phyloP scores from a whole-genome alignment of 2,329 filamentous ascomycete species.

The Penicillium sp. region DNA sequence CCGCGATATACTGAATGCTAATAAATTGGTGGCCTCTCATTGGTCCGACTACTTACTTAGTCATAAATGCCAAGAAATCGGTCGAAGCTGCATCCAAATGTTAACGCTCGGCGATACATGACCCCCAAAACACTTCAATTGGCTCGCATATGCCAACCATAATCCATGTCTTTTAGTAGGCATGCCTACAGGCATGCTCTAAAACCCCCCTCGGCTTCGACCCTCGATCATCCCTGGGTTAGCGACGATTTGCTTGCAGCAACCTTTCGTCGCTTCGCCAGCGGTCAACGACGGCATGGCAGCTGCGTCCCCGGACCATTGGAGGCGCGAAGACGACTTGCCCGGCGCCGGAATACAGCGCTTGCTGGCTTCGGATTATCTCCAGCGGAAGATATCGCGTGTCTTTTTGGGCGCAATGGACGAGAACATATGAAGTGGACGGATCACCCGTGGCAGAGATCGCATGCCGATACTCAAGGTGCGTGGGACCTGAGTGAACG shows the following conservation, averaged over 20 bases:
- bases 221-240: constrained; percentile 45
- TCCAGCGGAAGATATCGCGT: constrained; percentile 38
- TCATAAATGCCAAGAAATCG: constrained; percentile 24
- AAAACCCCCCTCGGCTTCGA: constrained; percentile 26
- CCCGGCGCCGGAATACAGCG: constrained; percentile 57
- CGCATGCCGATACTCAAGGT: constrained; percentile 26
- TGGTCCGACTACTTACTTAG: constrained; percentile 21
- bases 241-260: constrained; percentile 46
- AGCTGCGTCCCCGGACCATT: constrained; percentile 63
- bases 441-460: constrained; percentile 26
- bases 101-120: constrained; percentile 7
- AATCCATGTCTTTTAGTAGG: constrained; percentile 44
- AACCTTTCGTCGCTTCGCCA: constrained; percentile 51
- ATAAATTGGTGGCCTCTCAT: constrained; percentile 7
- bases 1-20: neutral
- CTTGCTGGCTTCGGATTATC: constrained; percentile 39
- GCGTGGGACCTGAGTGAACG: neutral
- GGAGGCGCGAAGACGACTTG: constrained; percentile 58
- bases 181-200: constrained; percentile 43
- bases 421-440: constrained; percentile 40
- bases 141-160: constrained; percentile 21
- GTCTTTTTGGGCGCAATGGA: constrained; percentile 44
- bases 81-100: constrained; percentile 15
- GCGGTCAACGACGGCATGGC: constrained; percentile 54
- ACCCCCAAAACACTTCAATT: constrained; percentile 18